Evolutionary conservation across 108 stramenopile genomes (phyloP), one percentile per base, ranked within the genome.

Genomic region (Nannochloropsis salina): DNA sequence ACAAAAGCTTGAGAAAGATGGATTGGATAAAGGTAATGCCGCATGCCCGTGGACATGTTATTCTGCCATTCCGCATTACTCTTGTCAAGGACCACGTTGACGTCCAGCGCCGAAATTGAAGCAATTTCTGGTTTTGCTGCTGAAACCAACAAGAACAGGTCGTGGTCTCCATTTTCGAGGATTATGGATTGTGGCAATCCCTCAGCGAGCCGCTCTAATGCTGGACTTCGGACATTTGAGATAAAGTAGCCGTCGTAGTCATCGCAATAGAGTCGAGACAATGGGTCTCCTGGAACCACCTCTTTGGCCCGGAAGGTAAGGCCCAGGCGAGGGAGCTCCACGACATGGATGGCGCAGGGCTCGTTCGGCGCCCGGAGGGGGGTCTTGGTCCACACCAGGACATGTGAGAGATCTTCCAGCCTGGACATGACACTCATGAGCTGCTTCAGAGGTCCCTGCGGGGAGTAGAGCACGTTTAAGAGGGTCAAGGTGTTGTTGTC

Each of bases 51-150:
- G 21, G 97, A 96, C 86, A 97, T 93, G 84, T 97, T 97, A 74
- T 92, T 93, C 83, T 97, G 96, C 98, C 98, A 99, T 86, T 96
- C 96, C 86, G 94, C 87, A 87, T 98, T 97, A 84, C 95, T 89
- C 6, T 96, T 91, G 88, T 97, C 95, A 9, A 98, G 92, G 80
- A 98, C 86, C 12, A 99, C 93, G 80, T 97, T 95, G 15, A 96
- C 95, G 9, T 95, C 94, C 51, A 95, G 83, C 74, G 93, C 91
- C 6, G 92, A 88, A 8, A 74, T 74, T 0, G 61, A 74, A n/a
- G 61, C 61, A 6, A 74, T 74, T n/a, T 74, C 61, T n/a, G 61
- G 61, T n/a, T 74, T 74, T 15, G 96, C 96, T 40, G 97, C 96
- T 43, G 98, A 94, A 80, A 99, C 91, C 42, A 99, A 92, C 80